phyloP scores from a whole-genome alignment of 2,329 filamentous ascomycete species.

The Grosmannia huntii region DNA sequence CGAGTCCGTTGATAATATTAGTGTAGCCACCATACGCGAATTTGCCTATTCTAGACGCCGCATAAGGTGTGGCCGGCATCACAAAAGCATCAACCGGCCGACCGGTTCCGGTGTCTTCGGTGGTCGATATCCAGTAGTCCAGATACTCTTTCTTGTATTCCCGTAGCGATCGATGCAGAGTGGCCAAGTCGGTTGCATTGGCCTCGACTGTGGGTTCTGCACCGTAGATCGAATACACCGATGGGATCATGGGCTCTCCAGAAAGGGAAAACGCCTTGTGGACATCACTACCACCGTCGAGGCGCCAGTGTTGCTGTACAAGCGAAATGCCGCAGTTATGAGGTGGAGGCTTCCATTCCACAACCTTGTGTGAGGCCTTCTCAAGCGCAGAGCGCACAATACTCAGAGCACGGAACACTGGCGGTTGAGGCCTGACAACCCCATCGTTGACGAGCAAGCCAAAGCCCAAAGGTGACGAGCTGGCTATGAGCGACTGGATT shows the following conservation, averaged over 20 bases:
- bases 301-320: background rate
- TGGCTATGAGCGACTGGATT: background rate
- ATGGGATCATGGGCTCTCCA: conserved; percentile 11
- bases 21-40: conserved; percentile 50
- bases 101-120: conserved; percentile 13
- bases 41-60: conserved; percentile 21
- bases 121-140: background rate
- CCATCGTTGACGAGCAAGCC: background rate
- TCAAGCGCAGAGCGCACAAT: background rate
- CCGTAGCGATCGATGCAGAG: background rate
- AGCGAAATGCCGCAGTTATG: background rate
- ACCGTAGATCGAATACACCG: conserved; percentile 6
- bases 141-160: conserved; percentile 2
- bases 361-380: background rate
- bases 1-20: conserved; percentile 54
- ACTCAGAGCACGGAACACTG: background rate
- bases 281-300: background rate
- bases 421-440: background rate
- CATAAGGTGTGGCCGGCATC: conserved; percentile 36
- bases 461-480: background rate
- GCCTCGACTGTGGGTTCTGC: background rate
- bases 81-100: conserved; percentile 43
- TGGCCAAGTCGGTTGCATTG: background rate
- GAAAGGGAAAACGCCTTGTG: conserved; percentile 7
- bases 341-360: background rate